phyloP scores from a whole-genome alignment of 257 asterid genomes.

The Agastache rugosa region DNA sequence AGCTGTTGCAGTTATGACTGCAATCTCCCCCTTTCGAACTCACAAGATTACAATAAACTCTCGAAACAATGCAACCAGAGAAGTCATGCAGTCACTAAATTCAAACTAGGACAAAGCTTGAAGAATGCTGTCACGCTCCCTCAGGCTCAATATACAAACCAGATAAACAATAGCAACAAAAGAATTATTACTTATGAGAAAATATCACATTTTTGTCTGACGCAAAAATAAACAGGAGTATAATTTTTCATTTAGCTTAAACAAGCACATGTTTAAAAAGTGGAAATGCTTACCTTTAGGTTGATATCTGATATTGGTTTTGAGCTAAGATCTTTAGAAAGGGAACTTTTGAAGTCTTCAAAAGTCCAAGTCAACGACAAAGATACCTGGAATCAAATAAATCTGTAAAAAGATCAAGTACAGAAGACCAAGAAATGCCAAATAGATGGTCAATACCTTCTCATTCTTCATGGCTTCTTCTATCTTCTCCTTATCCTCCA shows the following conservation, averaged over 20 bases:
- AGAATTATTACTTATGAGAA: background rate
- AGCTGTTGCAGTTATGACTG: background rate
- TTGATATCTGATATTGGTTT: constrained; percentile 65
- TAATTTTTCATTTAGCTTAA: constrained; percentile 4
- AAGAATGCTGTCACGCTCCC: background rate
- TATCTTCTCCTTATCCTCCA: constrained; percentile 79
- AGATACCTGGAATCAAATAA: constrained; percentile 50
- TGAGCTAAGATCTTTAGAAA: constrained; percentile 50
- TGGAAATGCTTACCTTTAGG: constrained; percentile 60
- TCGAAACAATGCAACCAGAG: background rate
- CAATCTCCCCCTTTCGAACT: background rate
- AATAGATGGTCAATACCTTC: constrained; percentile 58
- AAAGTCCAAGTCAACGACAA: constrained; percentile 68
- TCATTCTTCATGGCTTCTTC: constrained; percentile 67
- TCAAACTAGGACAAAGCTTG: background rate
- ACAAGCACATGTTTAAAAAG: constrained; percentile 19
- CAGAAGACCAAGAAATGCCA: constrained; percentile 23
- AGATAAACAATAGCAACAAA: background rate
- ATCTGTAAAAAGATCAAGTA: constrained; percentile 14
- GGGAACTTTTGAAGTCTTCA: constrained; percentile 71
- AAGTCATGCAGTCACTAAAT: background rate
- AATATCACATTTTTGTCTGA: constrained; percentile 1
- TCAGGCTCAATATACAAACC: background rate
- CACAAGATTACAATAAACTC: background rate
- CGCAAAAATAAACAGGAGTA: constrained; percentile 20